A percentile compares a stretch with the other conserved stretches of the same genome.
Conservation (phyloP, 768 basidiomycete species). For the Termitomyces sp. region DNA sequence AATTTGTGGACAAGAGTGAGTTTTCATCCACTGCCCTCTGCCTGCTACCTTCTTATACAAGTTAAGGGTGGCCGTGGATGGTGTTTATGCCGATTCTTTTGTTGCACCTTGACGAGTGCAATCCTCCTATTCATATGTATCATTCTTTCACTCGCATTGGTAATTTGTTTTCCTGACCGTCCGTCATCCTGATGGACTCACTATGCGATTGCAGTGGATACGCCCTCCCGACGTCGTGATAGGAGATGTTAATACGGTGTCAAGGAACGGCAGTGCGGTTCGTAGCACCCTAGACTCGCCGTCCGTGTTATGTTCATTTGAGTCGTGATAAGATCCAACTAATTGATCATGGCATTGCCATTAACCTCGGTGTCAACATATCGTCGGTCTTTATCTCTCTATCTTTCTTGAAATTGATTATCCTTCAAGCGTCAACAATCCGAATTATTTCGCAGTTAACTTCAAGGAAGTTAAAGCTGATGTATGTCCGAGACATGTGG, state of each 20-base stretch:
- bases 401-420: background rate
- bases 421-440: constrained; percentile 61
- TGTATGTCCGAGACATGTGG: constrained; percentile 25
- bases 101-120: constrained; percentile 64
- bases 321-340: constrained; percentile 23
- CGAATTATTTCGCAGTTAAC: constrained; percentile 71
- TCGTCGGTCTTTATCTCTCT: constrained; percentile 36
- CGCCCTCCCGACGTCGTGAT: constrained; percentile 66
- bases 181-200: background rate
- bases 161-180: constrained; percentile 26
- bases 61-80: constrained; percentile 54
- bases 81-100: constrained; percentile 67
- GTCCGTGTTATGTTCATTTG: background rate
- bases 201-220: constrained; percentile 50
- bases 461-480: constrained; percentile 61
- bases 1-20: constrained; percentile 65
- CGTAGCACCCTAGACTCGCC: constrained; percentile 10
- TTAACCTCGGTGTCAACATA: constrained; percentile 64
- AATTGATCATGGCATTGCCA: constrained; percentile 40
- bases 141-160: constrained; percentile 60
- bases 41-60: background rate
- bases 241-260: constrained; percentile 38
- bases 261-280: constrained; percentile 40
- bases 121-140: constrained; percentile 65
- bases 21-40: background rate